Conservation (phyloP, 2,329 filamentous ascomycete genomes). For the Phialophora expanda region DNA sequence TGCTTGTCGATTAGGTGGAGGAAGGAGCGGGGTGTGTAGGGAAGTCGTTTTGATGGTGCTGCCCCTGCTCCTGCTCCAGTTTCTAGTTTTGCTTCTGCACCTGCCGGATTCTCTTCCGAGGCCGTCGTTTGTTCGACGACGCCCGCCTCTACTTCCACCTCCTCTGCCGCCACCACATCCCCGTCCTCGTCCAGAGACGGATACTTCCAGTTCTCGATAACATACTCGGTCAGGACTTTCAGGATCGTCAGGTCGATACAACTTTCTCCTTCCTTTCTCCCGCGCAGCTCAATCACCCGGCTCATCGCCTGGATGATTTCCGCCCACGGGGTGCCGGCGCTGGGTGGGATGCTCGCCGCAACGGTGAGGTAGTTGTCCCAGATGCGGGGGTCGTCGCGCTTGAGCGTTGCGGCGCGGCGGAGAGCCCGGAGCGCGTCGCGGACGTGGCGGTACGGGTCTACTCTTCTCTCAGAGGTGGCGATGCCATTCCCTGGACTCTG, state of each 20-base stretch:
- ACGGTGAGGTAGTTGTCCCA: constrained; percentile 97
- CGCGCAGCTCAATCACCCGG: constrained; percentile 75
- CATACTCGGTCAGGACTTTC: constrained; percentile 72
- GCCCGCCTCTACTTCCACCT: neutral
- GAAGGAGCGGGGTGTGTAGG: constrained; percentile 53
- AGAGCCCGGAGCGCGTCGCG: constrained; percentile 80
- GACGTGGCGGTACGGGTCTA: constrained; percentile 66
- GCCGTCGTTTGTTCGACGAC: neutral
- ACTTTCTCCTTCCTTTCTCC: constrained; percentile 69
- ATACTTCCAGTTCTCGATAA: constrained; percentile 58
- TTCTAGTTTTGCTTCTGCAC: neutral
- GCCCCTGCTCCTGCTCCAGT: too few species aligned
- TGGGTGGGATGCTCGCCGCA: constrained; percentile 73
- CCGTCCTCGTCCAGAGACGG: constrained; percentile 24
- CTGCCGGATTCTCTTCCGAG: neutral
- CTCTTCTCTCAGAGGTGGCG: neutral
- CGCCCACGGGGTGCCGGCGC: constrained; percentile 59
- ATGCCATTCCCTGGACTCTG: constrained; percentile 34
- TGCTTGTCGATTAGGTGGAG: constrained; percentile 74
- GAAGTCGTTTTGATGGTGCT: constrained; percentile 54
- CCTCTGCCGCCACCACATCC: constrained; percentile 6
- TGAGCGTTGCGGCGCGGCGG: constrained; percentile 82
- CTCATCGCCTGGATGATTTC: constrained; percentile 78
- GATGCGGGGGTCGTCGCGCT: constrained; percentile 86
- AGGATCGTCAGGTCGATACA: constrained; percentile 78